Evolutionary conservation across 2,329 filamentous ascomycete species (phyloP).

Genomic region (Emergomyces pasteurianus): DNA sequence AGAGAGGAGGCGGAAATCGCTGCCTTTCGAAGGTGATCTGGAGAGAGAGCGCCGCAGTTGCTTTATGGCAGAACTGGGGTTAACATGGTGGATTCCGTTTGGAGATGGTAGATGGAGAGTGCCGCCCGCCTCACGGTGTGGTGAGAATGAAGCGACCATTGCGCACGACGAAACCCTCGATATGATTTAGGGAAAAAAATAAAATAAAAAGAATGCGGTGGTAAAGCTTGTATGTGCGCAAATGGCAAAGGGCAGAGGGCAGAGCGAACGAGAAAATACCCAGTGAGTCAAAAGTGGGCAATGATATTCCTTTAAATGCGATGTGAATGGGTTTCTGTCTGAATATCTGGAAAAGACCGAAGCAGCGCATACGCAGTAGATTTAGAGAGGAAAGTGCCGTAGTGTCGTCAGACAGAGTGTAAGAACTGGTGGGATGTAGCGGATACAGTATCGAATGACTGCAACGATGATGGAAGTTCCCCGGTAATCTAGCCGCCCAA

Average conservation of each 20-base stretch:
- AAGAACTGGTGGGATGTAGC: neutral
- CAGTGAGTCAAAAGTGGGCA: neutral
- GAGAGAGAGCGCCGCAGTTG: conserved; percentile 80
- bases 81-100: conserved; percentile 68
- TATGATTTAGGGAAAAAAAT: neutral
- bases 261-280: neutral
- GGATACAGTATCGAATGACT: neutral
- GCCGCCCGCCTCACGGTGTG: conserved; percentile 48
- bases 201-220: neutral
- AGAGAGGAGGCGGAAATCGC: conserved; percentile 54
- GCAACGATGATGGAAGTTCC: neutral
- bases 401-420: neutral
- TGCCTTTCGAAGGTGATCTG: conserved; percentile 76
- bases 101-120: conserved; percentile 81
- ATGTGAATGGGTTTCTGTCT: neutral
- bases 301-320: neutral
- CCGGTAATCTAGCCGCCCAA: neutral
- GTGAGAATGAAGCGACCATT: conserved; percentile 39
- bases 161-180: neutral
- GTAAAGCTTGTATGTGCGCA: neutral
- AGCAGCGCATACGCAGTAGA: neutral
- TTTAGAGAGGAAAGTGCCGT: neutral
- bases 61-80: conserved; percentile 69
- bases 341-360: conserved; percentile 2
- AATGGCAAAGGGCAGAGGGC: neutral